Evolutionary conservation across 1,139 yeast genomes (phyloP), one percentile per base, ranked within the genome.

Genomic region (Debaryomyces nepalensis): DNA sequence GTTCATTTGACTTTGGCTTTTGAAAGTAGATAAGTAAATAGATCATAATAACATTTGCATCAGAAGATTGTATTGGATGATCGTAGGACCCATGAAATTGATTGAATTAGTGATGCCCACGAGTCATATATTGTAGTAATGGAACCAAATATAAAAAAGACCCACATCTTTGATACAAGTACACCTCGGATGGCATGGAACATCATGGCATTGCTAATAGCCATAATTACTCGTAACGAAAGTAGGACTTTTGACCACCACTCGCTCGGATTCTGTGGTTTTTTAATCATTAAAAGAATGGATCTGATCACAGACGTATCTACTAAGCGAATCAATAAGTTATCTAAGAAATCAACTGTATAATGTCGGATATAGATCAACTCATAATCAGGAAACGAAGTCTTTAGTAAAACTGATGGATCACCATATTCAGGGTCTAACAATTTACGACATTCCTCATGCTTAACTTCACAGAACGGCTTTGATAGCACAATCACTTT

Each of bases 1-100:
- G 88, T 57, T 76, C 90, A 0, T 86, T 86, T 57, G 75, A 75
- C 45, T 84, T 84, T 62, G 87, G 86, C 1, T 73, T 71, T 45
- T 74, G 53, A 44, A 34, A 30, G 29, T 16, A 36, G 33, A 31
- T 22, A 10, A 26, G 27, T 37, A 33, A 32, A 18, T 21, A 15
- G 9, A 30, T 12, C 11, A 29, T 14, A 19, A 26, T 29, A 20
- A 23, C 32, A 27, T 26, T 18, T 19, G 36, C 33, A 18, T 27
- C 30, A 44, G 31, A 39, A 49, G 4, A 49, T 42, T 16, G 41
- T 43, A 37, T 37, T 43, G 24, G 49, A 22, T 29, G 42, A 35
- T 15, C 45, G 19, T 20, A 49, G 37, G 21, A 50, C 40, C 15
- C 36, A 33, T 18, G 39, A 11, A 19, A 53, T 23, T 6, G 51